Percentiles rank a stretch among this genome's conserved stretches.
Conservation (phyloP, 306 rosid species). For the Trifolium pratense region DNA sequence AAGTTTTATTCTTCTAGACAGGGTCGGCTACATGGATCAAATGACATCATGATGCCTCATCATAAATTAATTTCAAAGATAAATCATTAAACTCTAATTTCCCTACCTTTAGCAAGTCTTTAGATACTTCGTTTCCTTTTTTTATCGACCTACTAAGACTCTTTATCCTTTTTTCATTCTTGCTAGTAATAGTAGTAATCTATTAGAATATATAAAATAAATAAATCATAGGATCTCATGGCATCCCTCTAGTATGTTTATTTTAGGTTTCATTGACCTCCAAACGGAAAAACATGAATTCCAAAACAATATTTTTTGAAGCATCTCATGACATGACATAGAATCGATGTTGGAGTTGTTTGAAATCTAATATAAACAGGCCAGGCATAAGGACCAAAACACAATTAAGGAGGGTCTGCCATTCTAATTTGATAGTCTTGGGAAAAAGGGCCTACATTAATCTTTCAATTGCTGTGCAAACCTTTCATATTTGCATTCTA, state of each 20-base stretch:
- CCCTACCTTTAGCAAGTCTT: background rate
- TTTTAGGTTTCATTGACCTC: background rate
- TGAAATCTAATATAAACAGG: background rate
- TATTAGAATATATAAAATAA: background rate
- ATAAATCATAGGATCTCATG: background rate
- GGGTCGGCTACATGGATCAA: background rate
- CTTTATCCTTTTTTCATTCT: background rate
- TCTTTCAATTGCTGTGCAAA: too few relatives aligned
- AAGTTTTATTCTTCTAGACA: too few relatives aligned
- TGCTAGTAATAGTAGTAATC: background rate
- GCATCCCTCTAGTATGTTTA: background rate
- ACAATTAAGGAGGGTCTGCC: conserved; percentile 19
- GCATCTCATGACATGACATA: background rate
- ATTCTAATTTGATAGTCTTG: too few relatives aligned
- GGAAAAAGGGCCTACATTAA: too few relatives aligned
- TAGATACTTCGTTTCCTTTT: background rate
- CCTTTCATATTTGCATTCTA: too few relatives aligned
- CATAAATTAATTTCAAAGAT: background rate
- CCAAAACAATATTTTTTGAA: background rate
- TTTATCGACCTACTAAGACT: background rate
- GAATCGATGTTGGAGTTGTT: background rate
- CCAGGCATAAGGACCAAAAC: background rate
- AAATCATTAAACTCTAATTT: background rate
- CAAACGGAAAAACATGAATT: background rate
- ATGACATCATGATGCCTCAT: background rate